Base-by-base conservation (phyloP, 2,329 filamentous ascomycete genomes). In the Grosmannia huntii region DNA sequence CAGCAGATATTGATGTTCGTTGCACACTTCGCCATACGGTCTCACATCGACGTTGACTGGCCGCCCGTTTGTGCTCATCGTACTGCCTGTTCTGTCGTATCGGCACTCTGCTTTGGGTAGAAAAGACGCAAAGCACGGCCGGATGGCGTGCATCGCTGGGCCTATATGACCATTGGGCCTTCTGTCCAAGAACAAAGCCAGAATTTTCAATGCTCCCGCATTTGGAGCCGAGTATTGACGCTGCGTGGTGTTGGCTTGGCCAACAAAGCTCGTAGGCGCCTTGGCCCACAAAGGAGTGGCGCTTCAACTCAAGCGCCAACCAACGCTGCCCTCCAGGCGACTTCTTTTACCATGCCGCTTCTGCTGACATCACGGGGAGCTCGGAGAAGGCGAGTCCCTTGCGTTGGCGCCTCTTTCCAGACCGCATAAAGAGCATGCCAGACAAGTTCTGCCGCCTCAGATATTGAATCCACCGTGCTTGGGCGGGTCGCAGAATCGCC, bases 401-500 rank as follows among this genome's bases (percentile, higher is more conserved):
- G 41, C 19, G 19, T 44, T 44, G 41, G 41, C 16, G 7, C 16
- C 19, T 44, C 41, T n/a, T 19, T 44, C 41, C 41, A 1, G 41
- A 21, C 19, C 7, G 19, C 16, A 44, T 21, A 44, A 41, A n/a
- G 41, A 44, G 41, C 41, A 44, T 21, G 41, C 16, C 16, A n/a
- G n/a, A 3, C 16, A n/a, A 44, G 6, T 10, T 21, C 19, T n/a
- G 28, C 4, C 33, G 6, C 4, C 1, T 72, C 66, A 78, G 14
- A 80, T 72, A 60, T 72, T 75, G 68, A 79, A 81, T 10, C 77
- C 77, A 33, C 74, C 74, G 60, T 80, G 76, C 57, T 67, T 70
- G 2, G 77, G 77, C 31, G 78, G 73, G 60, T 94, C 88, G 60
- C 86, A 84, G 68, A 94, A 89, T 23, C 89, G 76, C 89, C 88